Base-by-base conservation (phyloP, 371 early-diverging fungal genomes). In the Entomophthora muscae region DNA sequence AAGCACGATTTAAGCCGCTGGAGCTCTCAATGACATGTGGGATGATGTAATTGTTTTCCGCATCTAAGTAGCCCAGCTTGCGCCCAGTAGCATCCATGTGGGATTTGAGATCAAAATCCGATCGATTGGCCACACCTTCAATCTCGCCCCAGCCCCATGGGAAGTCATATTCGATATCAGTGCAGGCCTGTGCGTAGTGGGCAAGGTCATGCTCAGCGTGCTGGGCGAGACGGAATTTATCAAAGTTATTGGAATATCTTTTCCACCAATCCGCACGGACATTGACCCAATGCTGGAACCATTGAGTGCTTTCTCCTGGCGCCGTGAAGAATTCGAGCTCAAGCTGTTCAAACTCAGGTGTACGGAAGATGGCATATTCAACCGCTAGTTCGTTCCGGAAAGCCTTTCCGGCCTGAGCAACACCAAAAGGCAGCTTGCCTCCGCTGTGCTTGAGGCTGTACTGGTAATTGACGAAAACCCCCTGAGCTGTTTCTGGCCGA, bases 111-210 rank as follows among this genome's bases (percentile, higher is more conserved):
- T 83, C 84, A 69, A 75, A 83, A 53, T 82, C 73, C n/a, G 81
- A 78, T 13, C 86, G 74, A 61, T 85, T 74, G 3, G 83, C 84
- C 7, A 83, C 80, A 12, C 86, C 84, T 61, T 83, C 83, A 1
- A 85, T 72, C 64, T 83, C 84, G 1, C 84, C 84, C 84, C 86
- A 85, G 0, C 86, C 86, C 83, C 83, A 85, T 30, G 84, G 84
- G 64, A 77, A 85, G 21, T 69, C 33, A 57, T 78, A 85, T 63
- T 85, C 84, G 17, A 85, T 76, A 69, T 85, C 84, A 0, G 76
- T 73, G 67, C 83, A 83, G 0, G 78, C 80, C 2, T 73, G 73
- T 0, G 84, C 83, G 69, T 85, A 85, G 64, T 85, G 86, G 0
- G 84, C 83, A 70, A 85, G 72, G 64, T 85, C 86, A 55, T 78